Conservation (phyloP, 2,329 filamentous ascomycete genomes). For the Simplicillium sp. region DNA sequence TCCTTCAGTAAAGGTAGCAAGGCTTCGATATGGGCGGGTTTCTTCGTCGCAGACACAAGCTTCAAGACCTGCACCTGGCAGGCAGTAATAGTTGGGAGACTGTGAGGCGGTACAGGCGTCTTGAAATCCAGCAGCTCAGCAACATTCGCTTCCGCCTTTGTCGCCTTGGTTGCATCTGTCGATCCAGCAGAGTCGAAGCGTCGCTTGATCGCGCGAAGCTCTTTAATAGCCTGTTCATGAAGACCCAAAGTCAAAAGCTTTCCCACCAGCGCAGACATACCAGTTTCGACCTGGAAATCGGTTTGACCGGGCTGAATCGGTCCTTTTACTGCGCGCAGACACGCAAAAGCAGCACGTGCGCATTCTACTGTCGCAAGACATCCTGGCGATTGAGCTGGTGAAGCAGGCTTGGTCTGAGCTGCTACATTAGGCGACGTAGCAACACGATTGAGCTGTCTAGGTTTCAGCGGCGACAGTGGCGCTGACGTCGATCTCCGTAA, state of each 20-base stretch:
- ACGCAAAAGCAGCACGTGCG: constrained; percentile 56
- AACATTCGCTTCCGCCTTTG: constrained; percentile 26
- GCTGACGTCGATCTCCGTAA: constrained; percentile 46
- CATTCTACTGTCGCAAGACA: constrained; percentile 58
- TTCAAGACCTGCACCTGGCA: constrained; percentile 58
- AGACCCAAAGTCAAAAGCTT: constrained; percentile 57
- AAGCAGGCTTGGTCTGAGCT: constrained; percentile 20
- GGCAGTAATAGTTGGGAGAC: constrained; percentile 47
- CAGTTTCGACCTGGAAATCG: constrained; percentile 60
- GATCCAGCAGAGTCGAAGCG: constrained; percentile 37
- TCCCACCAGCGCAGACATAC: constrained; percentile 59
- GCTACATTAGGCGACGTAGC: constrained; percentile 39
- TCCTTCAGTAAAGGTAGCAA: constrained; percentile 45
- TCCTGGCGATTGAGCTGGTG: constrained; percentile 25
- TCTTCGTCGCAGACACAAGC: constrained; percentile 50
- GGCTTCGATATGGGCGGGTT: constrained; percentile 48
- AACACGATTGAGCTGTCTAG: constrained; percentile 51
- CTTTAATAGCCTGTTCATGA: constrained; percentile 59
- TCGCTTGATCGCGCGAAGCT: constrained; percentile 56
- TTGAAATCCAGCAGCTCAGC: constrained; percentile 55
- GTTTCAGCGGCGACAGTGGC: constrained; percentile 52
- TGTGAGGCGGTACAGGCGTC: constrained; percentile 28
- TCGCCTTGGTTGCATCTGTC: constrained; percentile 19
- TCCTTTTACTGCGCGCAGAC: constrained; percentile 49
- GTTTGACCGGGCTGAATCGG: constrained; percentile 44